Percentiles rank a stretch among this genome's conserved stretches.
Evolutionary conservation across 2,329 filamentous ascomycete genomes (phyloP).

Genomic region (Parastagonospora nodorum): DNA sequence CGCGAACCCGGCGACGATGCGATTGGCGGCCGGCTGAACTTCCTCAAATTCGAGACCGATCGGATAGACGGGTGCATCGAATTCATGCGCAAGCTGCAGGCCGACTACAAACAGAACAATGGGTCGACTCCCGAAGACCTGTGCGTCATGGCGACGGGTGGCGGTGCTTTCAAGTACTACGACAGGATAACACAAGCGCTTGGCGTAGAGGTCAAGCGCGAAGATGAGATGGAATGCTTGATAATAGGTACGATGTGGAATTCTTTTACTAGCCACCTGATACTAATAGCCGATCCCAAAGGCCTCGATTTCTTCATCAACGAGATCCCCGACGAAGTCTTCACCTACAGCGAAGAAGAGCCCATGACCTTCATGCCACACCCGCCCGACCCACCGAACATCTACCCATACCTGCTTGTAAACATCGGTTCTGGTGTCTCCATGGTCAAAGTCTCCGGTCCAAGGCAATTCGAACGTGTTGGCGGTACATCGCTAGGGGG

Average conservation of each 20-base stretch:
- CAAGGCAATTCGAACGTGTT: slow-evolving; percentile 83
- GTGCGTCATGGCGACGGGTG: slow-evolving; percentile 93
- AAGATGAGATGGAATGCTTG: slow-evolving; percentile 98
- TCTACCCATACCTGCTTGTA: slow-evolving; percentile 96
- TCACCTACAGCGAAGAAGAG: slow-evolving; percentile 83
- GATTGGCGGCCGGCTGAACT: slow-evolving; percentile 88
- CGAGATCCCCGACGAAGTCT: slow-evolving; percentile 95
- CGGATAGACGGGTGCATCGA: slow-evolving; percentile 91
- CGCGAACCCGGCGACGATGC: slow-evolving; percentile 80
- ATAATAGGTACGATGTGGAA: slow-evolving; percentile 72
- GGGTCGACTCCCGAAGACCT: slow-evolving; percentile 73
- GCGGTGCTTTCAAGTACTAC: slow-evolving; percentile 96
- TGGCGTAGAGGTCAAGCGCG: slow-evolving; percentile 84
- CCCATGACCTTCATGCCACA: slow-evolving; percentile 88
- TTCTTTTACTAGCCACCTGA: neutral
- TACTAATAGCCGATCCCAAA: slow-evolving; percentile 41
- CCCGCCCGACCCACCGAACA: slow-evolving; percentile 62
- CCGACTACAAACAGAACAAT: slow-evolving; percentile 78
- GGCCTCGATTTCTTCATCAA: slow-evolving; percentile 99
- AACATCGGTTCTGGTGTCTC: slow-evolving; percentile 98
- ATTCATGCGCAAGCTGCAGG: slow-evolving; percentile 84
- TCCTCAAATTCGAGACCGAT: slow-evolving; percentile 95
- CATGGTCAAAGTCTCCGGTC: slow-evolving; percentile 95
- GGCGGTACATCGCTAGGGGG: slow-evolving; percentile 94
- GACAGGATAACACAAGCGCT: slow-evolving; percentile 84